Percentiles rank a stretch among this genome's conserved stretches.
Evolutionary conservation across 2,329 filamentous ascomycete genomes (phyloP).

Genomic region (Pyrenophora seminiperda): DNA sequence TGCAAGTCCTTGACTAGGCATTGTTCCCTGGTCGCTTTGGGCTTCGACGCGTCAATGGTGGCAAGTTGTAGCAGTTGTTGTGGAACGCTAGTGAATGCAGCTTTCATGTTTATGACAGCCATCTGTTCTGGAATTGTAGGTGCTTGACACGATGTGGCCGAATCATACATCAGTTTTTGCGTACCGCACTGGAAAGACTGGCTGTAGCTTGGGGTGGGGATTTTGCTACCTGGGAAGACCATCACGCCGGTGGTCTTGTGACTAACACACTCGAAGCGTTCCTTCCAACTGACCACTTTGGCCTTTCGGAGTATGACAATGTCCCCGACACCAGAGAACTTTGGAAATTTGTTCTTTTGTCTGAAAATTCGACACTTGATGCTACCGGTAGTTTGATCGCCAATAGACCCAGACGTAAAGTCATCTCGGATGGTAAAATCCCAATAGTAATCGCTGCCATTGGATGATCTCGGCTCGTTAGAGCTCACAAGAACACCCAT

Average conservation of each 20-base stretch:
- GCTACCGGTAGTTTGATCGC: slow-evolving; percentile 22
- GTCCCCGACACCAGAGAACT: slow-evolving; percentile 59
- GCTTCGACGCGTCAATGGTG: slow-evolving; percentile 6
- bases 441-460: slow-evolving; percentile 55
- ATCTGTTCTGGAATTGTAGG: slow-evolving; percentile 29
- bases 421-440: slow-evolving; percentile 51
- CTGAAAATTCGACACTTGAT: slow-evolving; percentile 37
- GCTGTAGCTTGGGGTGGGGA: slow-evolving; percentile 27
- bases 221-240: slow-evolving; percentile 25
- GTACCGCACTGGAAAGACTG: slow-evolving; percentile 26
- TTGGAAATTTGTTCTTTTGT: slow-evolving; percentile 47
- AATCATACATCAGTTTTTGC: slow-evolving; percentile 16
- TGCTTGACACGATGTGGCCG: slow-evolving; percentile 2
- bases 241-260: slow-evolving; percentile 3
- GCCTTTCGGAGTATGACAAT: slow-evolving; percentile 64
- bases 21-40: slow-evolving; percentile 37
- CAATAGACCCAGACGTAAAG: slow-evolving; percentile 23
- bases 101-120: slow-evolving; percentile 32
- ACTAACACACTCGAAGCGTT: slow-evolving; percentile 18
- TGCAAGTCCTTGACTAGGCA: slow-evolving; percentile 67
- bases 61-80: slow-evolving; percentile 25
- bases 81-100: slow-evolving; percentile 21
- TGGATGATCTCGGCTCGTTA: slow-evolving; percentile 58
- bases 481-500: slow-evolving; percentile 74
- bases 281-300: slow-evolving; percentile 23